These are phyloP conservation scores for Aspergillus intermedius DNA, from an alignment of 2,329 filamentous ascomycete genomes.

Conservation along the genomic window DNA sequence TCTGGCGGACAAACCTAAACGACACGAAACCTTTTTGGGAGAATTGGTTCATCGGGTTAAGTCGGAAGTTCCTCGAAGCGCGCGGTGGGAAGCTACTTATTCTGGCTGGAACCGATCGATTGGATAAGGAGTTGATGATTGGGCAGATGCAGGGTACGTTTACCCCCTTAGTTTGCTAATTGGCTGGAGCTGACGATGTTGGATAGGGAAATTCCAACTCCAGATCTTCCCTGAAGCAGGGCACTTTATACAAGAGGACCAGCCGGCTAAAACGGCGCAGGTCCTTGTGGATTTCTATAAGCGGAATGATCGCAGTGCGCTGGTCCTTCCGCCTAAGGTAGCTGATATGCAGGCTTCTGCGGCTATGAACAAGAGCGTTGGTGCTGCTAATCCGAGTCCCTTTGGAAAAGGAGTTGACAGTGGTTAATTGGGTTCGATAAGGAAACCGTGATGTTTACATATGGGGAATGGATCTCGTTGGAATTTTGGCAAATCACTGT, in stretches of 20 bases:
- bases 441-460: background rate
- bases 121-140: slow-evolving; percentile 89
- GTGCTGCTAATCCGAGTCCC: slow-evolving; percentile 1
- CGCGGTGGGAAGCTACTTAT: slow-evolving; percentile 78
- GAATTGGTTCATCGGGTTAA: slow-evolving; percentile 84
- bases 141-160: slow-evolving; percentile 86
- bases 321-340: slow-evolving; percentile 90
- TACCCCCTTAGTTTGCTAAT: background rate
- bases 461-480: too few species aligned
- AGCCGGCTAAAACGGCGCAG: slow-evolving; percentile 81
- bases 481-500: too few species aligned
- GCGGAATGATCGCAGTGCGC: slow-evolving; percentile 74
- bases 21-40: slow-evolving; percentile 89
- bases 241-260: slow-evolving; percentile 94
- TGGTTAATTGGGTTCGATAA: background rate
- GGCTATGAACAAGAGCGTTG: slow-evolving; percentile 34
- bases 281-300: slow-evolving; percentile 85
- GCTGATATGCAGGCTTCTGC: slow-evolving; percentile 54
- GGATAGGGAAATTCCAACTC: slow-evolving; percentile 75
- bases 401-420: too few species aligned
- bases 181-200: background rate
- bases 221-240: slow-evolving; percentile 92
- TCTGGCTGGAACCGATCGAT: slow-evolving; percentile 78
- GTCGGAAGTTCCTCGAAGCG: slow-evolving; percentile 75
- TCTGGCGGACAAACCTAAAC: slow-evolving; percentile 78